A percentile compares a stretch with the other conserved stretches of the same genome.
Evolutionary conservation across 345 rosid species (phyloP).

Genomic region (Zanthoxylum bungeanum): DNA sequence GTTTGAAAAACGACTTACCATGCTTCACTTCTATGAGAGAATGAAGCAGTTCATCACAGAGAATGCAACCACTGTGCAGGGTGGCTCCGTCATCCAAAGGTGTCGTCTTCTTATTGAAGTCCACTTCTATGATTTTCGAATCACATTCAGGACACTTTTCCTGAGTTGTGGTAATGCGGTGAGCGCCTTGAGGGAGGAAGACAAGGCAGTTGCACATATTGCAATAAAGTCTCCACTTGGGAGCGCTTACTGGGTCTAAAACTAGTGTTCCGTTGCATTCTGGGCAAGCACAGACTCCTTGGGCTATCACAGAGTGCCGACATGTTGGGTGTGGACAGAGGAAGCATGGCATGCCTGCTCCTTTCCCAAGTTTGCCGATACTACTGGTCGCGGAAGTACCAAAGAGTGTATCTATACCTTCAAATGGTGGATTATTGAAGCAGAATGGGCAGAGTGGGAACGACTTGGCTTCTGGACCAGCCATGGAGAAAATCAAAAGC

Average conservation of each 20-base stretch:
- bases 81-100: conserved; percentile 86
- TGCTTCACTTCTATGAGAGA: conserved; percentile 89
- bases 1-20: conserved; percentile 65
- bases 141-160: conserved; percentile 75
- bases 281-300: conserved; percentile 97
- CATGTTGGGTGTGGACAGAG: conserved; percentile 93
- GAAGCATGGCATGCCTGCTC: conserved; percentile 94
- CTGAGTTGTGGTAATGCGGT: conserved; percentile 63
- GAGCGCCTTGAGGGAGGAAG: conserved; percentile 90
- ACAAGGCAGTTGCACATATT: conserved; percentile 91
- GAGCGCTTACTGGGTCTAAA: conserved; percentile 82
- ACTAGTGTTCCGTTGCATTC: conserved; percentile 91
- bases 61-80: conserved; percentile 75
- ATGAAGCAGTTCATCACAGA: conserved; percentile 86
- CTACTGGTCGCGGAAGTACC: conserved; percentile 40
- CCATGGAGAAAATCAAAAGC: conserved; percentile 84
- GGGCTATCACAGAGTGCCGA: conserved; percentile 71
- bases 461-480: conserved; percentile 91
- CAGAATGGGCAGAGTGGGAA: conserved; percentile 93
- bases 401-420: conserved; percentile 67
- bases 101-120: conserved; percentile 87
- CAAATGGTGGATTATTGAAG: conserved; percentile 90
- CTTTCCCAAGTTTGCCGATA: conserved; percentile 56
- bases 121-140: conserved; percentile 77
- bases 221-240: conserved; percentile 95